Base-by-base conservation (phyloP, 2,329 filamentous ascomycete genomes). In the Cercospora citrullina region DNA sequence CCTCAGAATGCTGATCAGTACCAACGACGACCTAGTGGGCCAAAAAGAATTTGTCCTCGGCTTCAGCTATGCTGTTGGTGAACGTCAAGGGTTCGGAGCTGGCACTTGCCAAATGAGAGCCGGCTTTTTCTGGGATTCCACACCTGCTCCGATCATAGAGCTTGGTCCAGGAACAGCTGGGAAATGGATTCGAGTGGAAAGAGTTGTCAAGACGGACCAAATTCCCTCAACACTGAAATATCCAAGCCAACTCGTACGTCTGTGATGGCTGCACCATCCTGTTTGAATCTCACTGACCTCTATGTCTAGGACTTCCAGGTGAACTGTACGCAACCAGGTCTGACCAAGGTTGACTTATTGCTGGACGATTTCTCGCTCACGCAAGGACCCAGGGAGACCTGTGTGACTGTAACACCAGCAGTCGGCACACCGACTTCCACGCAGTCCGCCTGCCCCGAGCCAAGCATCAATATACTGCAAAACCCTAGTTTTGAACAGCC, bases 301-400 rank as follows among this genome's bases (percentile, higher is more conserved):
- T 31, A 16, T 28, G 14, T 14, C 53, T 30, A 58, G 53, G 30
- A 30, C 26, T 30, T 58, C 53, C 14, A 58, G 14, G 53, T 58
- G 3, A 58, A 30, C 7, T 58, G 53, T 18, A 33, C 53, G 14
- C 53, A 58, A 31, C 53, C 53, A 16, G 53, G 53, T 9, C 30
- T 58, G 23, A 58, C 53, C 53, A 58, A 33, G 26, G 53, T 58
- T 31, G 53, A 58, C 30, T n/a, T 58, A 30, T 33, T 58, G 14
- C 30, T 58, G 26, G 53, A 58, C 2, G 53, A 58, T 31, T 58
- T 58, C 28, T 30, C 30, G 14, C 16, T 58, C 26, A 58, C 53
- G n/a, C 26, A 58, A 58, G 53, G 53, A 9, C 53, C 53, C 26
- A 30, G 2, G 30, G 23, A 58, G 53, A 58, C 14, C 14, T 58